phyloP scores from a whole-genome alignment of 805 yeast genomes.

The Monosporozyma siamensis region DNA sequence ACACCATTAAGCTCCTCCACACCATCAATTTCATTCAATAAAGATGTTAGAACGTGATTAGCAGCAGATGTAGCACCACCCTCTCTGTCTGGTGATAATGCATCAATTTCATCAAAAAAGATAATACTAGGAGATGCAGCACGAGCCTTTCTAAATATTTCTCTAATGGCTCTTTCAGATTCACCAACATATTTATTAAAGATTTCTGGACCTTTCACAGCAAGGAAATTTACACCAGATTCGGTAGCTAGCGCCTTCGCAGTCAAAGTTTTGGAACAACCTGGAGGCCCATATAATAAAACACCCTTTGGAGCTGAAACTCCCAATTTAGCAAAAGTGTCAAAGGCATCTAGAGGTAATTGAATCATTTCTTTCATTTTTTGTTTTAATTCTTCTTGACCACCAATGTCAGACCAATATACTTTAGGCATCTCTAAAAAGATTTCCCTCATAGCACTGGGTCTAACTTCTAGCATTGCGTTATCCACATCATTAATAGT shows the following conservation, averaged over 20 bases:
- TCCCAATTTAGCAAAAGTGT: slow-evolving; percentile 67
- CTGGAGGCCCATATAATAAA: slow-evolving; percentile 93
- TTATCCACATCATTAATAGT: slow-evolving; percentile 48
- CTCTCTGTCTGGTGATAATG: slow-evolving; percentile 71
- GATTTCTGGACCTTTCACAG: slow-evolving; percentile 95
- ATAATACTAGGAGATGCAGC: slow-evolving; percentile 93
- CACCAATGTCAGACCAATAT: slow-evolving; percentile 91
- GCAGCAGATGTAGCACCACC: slow-evolving; percentile 56
- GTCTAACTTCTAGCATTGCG: slow-evolving; percentile 74
- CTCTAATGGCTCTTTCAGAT: slow-evolving; percentile 86
- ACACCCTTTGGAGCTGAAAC: slow-evolving; percentile 90
- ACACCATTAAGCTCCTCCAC: slow-evolving; percentile 92
- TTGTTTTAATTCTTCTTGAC: slow-evolving; percentile 74
- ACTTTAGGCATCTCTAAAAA: slow-evolving; percentile 91
- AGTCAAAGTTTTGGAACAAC: slow-evolving; percentile 90
- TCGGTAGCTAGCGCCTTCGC: slow-evolving; percentile 95
- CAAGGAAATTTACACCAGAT: slow-evolving; percentile 85
- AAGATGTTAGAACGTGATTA: slow-evolving; percentile 78
- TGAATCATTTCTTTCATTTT: slow-evolving; percentile 86
- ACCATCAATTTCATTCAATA: slow-evolving; percentile 93
- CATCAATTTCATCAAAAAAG: slow-evolving; percentile 95
- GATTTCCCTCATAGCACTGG: slow-evolving; percentile 95
- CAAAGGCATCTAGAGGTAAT: slow-evolving; percentile 77
- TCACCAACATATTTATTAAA: slow-evolving; percentile 95
- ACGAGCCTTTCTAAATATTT: slow-evolving; percentile 84